Base-by-base conservation (phyloP, 2,329 filamentous ascomycete genomes). In the Fusarium sp. region DNA sequence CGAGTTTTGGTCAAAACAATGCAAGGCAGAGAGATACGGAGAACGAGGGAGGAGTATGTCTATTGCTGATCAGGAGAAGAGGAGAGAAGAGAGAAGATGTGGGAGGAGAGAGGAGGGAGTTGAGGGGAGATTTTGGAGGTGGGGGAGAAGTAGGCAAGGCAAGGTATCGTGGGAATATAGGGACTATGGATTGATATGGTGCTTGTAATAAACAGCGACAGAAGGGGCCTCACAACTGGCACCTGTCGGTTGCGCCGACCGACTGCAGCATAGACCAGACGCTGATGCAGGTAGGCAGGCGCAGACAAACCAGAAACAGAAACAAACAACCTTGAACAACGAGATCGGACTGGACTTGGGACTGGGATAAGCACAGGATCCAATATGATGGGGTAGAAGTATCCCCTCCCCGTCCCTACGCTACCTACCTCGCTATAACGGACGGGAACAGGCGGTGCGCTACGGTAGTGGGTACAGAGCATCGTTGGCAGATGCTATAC, bases 311-410 rank as follows among this genome's bases (percentile, higher is more conserved):
- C 44, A 52, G 57, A 66, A 48, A 60, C 62, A 66, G 55, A 27
- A 45, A 60, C 57, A 71, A 55, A 46, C 61, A 70, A 54, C 49
- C 54, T 46, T 61, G 58, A 57, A 70, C 61, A 69, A 66, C 65
- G 60, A 59, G 62, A 63, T 72, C 70, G 65, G 61, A 63, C 70
- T 73, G 61, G 70, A 59, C 59, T 72, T 62, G 70, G 70, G 61
- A 63, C 70, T 73, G 61, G 66, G 66, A 70, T 73, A 72, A 73
- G 70, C 66, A 69, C 69, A 69, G 69, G 69, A 72, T 70, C 62
- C 65, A 59, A 73, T 60, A 73, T 73, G 70, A 73, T 73, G 70
- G 70, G 70, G 70, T 73, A 70, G 66, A 73, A 60, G 70, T 73
- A 72, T 66, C 63, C n/a, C 60, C 35, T 39, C 59, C 62, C 62